Evolutionary conservation across 2,329 filamentous ascomycete genomes (phyloP).

Genomic region (Penicillium brasilianum): DNA sequence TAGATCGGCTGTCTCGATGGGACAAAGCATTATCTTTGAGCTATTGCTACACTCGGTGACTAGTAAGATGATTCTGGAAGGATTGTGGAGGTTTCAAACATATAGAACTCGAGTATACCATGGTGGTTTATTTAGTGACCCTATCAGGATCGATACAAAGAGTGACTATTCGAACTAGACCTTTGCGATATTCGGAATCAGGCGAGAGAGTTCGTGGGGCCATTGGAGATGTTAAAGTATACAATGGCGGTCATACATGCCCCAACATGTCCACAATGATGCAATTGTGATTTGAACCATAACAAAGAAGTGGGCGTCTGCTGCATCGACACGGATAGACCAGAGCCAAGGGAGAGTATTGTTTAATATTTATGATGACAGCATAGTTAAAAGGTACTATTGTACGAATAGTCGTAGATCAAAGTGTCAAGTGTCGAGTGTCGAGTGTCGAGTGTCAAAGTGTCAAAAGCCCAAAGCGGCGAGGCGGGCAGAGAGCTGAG

Average conservation of each 20-base stretch:
- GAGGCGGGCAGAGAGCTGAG: background rate
- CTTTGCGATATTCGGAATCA: background rate
- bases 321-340: background rate
- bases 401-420: background rate
- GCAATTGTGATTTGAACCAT: background rate
- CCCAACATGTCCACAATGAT: background rate
- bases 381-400: background rate
- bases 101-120: too few species aligned
- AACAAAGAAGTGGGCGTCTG: background rate
- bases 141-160: background rate
- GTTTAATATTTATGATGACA: background rate
- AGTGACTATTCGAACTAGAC: background rate
- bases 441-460: background rate
- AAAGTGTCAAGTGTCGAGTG: background rate
- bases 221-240: too few species aligned
- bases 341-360: background rate
- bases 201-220: background rate
- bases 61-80: too few species aligned
- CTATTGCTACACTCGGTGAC: too few species aligned
- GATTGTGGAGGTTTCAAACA: too few species aligned
- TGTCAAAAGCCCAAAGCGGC: background rate
- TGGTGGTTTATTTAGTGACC: background rate
- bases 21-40: too few species aligned
- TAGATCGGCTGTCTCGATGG: too few species aligned
- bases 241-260: background rate